Evolutionary conservation across 345 rosid species (phyloP).

Genomic region (Stellera chamaejasme): DNA sequence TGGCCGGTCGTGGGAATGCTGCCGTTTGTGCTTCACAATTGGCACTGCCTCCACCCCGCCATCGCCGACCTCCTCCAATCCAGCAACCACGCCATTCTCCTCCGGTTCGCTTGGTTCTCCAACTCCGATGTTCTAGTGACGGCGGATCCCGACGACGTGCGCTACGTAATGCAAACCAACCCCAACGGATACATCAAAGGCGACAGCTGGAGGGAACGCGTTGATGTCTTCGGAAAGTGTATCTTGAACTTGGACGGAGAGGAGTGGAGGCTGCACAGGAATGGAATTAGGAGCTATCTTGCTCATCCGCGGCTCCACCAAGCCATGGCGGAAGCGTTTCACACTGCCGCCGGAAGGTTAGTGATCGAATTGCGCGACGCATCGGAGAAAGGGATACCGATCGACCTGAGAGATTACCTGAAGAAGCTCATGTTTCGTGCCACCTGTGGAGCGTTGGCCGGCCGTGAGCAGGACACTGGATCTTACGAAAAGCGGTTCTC

Average conservation of each 20-base stretch:
- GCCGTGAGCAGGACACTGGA: too few species aligned
- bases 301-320: background rate
- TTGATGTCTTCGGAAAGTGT: constrained; percentile 16
- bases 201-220: constrained; percentile 2
- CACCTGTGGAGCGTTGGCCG: background rate
- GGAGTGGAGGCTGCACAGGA: constrained; percentile 15
- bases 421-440: background rate
- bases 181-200: constrained; percentile 7
- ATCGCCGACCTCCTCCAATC: too few species aligned
- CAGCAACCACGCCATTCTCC: too few species aligned
- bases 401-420: constrained; percentile 14
- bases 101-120: constrained; percentile 1
- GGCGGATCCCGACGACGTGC: constrained; percentile 6
- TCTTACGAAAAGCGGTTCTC: constrained; percentile 3
- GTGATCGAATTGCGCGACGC: constrained; percentile 6
- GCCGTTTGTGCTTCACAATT: too few species aligned
- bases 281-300: background rate
- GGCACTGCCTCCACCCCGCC: too few species aligned
- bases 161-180: background rate
- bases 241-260: constrained; percentile 15
- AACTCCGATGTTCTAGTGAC: constrained; percentile 1
- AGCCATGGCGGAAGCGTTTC: background rate
- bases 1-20: too few species aligned
- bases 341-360: background rate
- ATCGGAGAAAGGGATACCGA: background rate